phyloP scores from a whole-genome alignment of 208 protist genomes.

The Acanthamoeba quina region DNA sequence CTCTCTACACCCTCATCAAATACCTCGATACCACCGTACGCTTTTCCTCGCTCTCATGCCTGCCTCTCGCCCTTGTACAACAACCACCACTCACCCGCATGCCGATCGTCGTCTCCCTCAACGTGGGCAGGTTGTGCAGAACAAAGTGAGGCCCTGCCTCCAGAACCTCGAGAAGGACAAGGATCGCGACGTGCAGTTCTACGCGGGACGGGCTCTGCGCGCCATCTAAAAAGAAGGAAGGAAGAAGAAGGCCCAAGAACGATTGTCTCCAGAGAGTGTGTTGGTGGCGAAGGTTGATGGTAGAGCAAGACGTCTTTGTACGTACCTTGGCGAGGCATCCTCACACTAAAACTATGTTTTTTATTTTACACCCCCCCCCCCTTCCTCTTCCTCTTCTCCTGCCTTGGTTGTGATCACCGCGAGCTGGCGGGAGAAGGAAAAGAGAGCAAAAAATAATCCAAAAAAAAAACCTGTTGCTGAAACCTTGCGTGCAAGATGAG shows the following conservation, averaged over 20 bases:
- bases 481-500: not conserved
- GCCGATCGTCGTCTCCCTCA: not conserved
- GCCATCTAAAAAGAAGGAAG: conserved; percentile 38
- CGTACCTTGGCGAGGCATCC: not conserved
- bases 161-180: conserved; percentile 81
- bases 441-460: not conserved
- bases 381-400: not conserved
- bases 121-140: conserved; percentile 69
- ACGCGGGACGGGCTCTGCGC: conserved; percentile 84
- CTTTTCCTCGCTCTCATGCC: not conserved
- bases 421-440: not conserved
- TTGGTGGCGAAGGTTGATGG: not conserved
- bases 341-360: conserved; percentile 8
- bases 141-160: conserved; percentile 86
- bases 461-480: no score
- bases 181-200: conserved; percentile 92
- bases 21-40: conserved; percentile 73
- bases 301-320: not conserved
- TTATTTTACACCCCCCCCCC: not conserved
- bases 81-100: not conserved
- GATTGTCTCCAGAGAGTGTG: not conserved
- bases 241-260: not conserved
- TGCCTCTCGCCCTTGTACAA: not conserved
- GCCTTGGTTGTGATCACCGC: not conserved
- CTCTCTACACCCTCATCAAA: conserved; percentile 84